Percentiles rank a stretch among this genome's conserved stretches.
phyloP scores from a whole-genome alignment of 73 alveolate species.

The Tetrahymena borealis region DNA sequence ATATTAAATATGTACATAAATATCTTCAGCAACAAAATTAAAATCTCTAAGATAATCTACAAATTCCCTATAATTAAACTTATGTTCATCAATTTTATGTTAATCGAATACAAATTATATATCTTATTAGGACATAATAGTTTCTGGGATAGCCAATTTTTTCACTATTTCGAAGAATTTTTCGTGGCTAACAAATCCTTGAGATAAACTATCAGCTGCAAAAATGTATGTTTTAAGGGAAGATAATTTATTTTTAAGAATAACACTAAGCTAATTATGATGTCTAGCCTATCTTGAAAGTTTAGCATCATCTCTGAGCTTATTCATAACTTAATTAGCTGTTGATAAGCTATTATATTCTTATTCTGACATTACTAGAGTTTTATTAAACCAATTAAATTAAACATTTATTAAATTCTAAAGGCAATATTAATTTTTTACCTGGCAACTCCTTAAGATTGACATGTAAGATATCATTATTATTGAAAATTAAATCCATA shows the following conservation, averaged over 20 bases:
- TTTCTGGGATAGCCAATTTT: constrained; percentile 15
- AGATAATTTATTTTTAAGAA: constrained; percentile 15
- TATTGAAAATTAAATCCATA: constrained; percentile 75
- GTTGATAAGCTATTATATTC: constrained; percentile 21
- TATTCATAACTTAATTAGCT: constrained; percentile 20
- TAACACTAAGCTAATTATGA: constrained; percentile 9
- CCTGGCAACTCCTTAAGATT: constrained; percentile 47
- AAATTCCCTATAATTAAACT: constrained; percentile 15
- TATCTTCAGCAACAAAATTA: background rate
- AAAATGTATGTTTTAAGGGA: background rate
- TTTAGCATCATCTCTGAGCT: constrained; percentile 6
- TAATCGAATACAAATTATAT: constrained; percentile 11
- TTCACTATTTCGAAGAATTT: constrained; percentile 21
- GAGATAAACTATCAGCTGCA: constrained; percentile 7
- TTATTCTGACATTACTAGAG: constrained; percentile 6
- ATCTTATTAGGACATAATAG: constrained; percentile 8
- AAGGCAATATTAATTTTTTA: background rate
- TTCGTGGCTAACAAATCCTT: constrained; percentile 32
- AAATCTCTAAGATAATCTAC: constrained; percentile 25
- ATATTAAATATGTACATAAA: background rate
- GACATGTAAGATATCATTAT: constrained; percentile 52
- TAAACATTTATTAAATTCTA: background rate
- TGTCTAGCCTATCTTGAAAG: constrained; percentile 19
- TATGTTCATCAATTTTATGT: constrained; percentile 29
- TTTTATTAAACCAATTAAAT: background rate